Evolutionary conservation across 805 yeast genomes (phyloP).

Genomic region (Tetrapisispora taiwanensis): DNA sequence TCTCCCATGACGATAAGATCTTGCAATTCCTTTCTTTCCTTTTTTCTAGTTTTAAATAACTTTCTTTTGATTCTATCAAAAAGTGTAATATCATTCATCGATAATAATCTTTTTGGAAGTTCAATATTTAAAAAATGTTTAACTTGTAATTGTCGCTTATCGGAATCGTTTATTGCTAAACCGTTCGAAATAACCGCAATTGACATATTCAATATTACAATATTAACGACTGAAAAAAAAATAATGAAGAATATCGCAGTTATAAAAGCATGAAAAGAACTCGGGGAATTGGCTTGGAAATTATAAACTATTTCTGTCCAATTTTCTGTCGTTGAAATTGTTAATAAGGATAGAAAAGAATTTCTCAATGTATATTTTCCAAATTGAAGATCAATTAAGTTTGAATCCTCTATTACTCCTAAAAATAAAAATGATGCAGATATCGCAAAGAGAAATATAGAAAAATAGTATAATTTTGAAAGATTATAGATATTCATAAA

Average conservation of each 20-base stretch:
- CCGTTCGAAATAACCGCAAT: neutral
- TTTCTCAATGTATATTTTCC: neutral
- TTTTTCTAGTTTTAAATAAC: neutral
- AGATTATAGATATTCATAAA: neutral
- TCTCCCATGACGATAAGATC: neutral
- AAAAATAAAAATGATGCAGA: neutral
- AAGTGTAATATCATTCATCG: neutral
- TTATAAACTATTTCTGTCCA: constrained; percentile 2
- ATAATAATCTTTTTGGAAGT: neutral
- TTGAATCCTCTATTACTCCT: neutral
- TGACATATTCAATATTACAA: constrained; percentile 1
- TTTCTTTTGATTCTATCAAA: neutral
- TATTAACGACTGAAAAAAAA: neutral
- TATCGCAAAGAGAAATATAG: neutral
- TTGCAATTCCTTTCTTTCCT: neutral
- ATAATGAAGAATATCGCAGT: neutral
- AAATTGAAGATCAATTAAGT: neutral
- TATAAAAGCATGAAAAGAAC: neutral
- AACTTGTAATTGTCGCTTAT: neutral
- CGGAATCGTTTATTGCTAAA: neutral
- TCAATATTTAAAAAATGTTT: neutral
- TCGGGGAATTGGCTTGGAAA: neutral
- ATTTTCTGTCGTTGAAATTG: constrained; percentile 1
- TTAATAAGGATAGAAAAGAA: neutral
- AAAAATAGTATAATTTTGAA: neutral